Evolutionary conservation across 2,329 filamentous ascomycete species (phyloP), one percentile per base, ranked within the genome.

Genomic region (Aureobasidium pullulans): DNA sequence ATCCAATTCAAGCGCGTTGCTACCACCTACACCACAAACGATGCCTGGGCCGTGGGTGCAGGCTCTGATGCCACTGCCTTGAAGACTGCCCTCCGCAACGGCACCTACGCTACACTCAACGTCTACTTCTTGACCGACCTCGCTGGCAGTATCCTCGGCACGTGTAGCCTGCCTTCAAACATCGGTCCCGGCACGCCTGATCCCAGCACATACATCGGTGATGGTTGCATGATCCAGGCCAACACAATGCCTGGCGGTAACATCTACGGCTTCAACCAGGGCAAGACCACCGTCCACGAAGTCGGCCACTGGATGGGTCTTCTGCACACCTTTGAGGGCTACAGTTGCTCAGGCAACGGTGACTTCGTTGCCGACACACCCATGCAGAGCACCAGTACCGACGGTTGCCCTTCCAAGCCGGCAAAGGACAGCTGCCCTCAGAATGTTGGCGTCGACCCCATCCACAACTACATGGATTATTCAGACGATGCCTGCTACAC

Each of bases 381-480:
- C 0, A 62, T 65, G 61, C 71, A 79, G 69, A 68, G 59, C 42
- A 66, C 67, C 50, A 72, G 71, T n/a, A 84, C 81, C n/a, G 76
- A 78, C 62, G 80, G 80, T 1, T 85, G 82, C 67, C 82, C 81
- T 1, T 65, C 63, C 0, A 66, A 66, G 32, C 74, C 74, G n/a
- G 67, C 65, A 2, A 82, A 82, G 69, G 74, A 79, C 64, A 79
- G 73, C 16, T 84, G 81, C 65, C 78, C 78, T 0, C 66, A 64
- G n/a, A 69, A 70, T 28, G 68, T 72, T 10, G 78, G 77, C 0
- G 57, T 73, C 11, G 82, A 84, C 68, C 72, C 78, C 3, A 78
- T 84, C 58, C 78, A 81, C 61, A 82, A 84, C 66, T 84, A 79
- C 64, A 84, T 84, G 81, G 82, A 84, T 68, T 83, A 84, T 67